Conservation (phyloP, 176 grass and related monocot genomes). For the Lolium rigidum region DNA sequence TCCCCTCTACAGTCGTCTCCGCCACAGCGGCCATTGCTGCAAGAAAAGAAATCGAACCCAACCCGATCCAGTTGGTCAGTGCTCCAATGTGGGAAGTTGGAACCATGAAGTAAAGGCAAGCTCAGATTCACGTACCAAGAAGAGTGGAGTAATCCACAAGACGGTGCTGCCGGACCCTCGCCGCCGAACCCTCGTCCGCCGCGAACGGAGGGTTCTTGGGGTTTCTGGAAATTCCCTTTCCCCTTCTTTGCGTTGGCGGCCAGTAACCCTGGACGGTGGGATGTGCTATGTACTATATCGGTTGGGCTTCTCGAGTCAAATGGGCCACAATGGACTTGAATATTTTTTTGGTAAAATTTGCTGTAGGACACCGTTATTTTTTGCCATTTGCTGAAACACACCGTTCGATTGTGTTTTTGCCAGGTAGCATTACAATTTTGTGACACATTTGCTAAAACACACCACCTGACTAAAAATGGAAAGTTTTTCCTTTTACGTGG, state of each 20-base stretch:
- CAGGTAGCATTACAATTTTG: no score
- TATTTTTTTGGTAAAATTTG: no score
- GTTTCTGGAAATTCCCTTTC: background rate
- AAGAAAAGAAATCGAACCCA: conserved; percentile 4
- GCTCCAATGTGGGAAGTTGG: background rate
- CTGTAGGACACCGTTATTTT: no score
- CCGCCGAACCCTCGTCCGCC: background rate
- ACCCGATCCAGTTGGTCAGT: background rate
- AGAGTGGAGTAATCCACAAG: background rate
- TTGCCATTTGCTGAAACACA: no score
- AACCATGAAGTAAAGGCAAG: background rate
- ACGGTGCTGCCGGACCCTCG: background rate
- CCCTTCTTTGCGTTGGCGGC: background rate
- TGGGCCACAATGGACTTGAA: no score
- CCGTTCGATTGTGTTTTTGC: no score
- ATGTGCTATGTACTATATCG: no score
- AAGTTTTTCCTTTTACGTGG: no score
- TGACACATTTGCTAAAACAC: no score
- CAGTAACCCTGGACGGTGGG: background rate
- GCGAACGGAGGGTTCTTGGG: background rate
- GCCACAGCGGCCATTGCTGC: background rate
- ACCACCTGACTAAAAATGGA: no score
- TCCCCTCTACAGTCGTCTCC: background rate
- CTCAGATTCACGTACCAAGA: background rate
- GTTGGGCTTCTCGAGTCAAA: no score